Conservation (phyloP, 2,329 filamentous ascomycete species). For the Fusarium sarcochroum region DNA sequence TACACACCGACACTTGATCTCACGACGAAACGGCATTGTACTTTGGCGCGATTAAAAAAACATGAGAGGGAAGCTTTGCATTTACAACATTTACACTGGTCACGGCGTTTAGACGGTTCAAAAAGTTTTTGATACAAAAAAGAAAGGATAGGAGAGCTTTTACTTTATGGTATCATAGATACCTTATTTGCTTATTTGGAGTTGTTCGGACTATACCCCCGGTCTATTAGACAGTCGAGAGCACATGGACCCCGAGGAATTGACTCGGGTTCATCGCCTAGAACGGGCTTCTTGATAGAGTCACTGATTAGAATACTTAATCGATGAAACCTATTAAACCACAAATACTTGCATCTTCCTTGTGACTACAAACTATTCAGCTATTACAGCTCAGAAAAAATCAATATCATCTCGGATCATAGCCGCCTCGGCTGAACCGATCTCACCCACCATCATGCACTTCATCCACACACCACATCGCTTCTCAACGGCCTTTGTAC, state of each 20-base stretch:
- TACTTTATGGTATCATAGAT: slow-evolving; percentile 8
- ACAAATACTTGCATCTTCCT: background rate
- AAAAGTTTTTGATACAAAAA: slow-evolving; percentile 40
- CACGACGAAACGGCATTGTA: slow-evolving; percentile 47
- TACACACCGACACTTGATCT: slow-evolving; percentile 40
- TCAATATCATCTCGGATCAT: background rate
- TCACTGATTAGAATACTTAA: slow-evolving; percentile 45
- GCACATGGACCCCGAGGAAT: slow-evolving; percentile 38
- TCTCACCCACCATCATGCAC: slow-evolving; percentile 13
- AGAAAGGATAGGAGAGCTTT: slow-evolving; percentile 22
- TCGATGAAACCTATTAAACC: slow-evolving; percentile 33
- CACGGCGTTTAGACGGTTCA: slow-evolving; percentile 45
- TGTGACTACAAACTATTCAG: no score
- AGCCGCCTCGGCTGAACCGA: slow-evolving; percentile 18
- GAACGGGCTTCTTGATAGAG: slow-evolving; percentile 50
- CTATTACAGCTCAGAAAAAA: background rate
- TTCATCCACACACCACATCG: slow-evolving; percentile 1
- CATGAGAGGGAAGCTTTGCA: slow-evolving; percentile 26
- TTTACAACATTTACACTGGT: slow-evolving; percentile 47
- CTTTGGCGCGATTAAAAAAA: slow-evolving; percentile 43
- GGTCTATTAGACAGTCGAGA: slow-evolving; percentile 51
- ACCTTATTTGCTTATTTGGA: slow-evolving; percentile 39
- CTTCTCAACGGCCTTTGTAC: slow-evolving; percentile 20
- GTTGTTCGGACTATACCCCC: slow-evolving; percentile 51
- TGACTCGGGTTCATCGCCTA: slow-evolving; percentile 44